These are phyloP conservation scores for Pseudogymnoascus sp. DNA, from an alignment of 2,329 filamentous ascomycete species.

Conservation along the genomic window DNA sequence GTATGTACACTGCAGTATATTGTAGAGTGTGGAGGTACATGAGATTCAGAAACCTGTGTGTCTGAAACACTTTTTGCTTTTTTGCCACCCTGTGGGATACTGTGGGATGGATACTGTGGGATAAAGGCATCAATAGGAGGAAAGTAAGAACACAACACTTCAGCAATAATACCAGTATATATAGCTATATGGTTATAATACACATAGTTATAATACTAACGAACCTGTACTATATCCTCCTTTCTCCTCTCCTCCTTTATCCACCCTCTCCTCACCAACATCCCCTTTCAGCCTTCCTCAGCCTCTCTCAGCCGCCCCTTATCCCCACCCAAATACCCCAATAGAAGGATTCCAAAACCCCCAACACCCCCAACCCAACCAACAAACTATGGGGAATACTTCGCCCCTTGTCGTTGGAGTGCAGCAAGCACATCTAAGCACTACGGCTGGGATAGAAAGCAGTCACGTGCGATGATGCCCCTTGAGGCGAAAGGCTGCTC, in stretches of 20 bases:
- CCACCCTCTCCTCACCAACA: not conserved
- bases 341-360: not conserved
- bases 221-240: not conserved
- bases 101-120: not conserved
- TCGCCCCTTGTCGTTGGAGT: not conserved
- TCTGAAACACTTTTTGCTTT: conserved; percentile 4
- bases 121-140: not conserved
- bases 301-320: conserved; percentile 2
- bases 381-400: not conserved
- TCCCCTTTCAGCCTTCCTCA: not conserved
- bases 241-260: not conserved
- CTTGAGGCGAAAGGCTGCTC: not conserved
- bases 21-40: not conserved
- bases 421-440: not conserved
- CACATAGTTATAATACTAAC: not conserved
- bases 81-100: conserved; percentile 4
- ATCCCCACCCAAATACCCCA: not conserved
- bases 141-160: no score
- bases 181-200: not conserved
- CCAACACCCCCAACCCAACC: not conserved
- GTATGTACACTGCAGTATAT: not conserved
- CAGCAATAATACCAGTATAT: not conserved
- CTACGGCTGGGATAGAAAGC: not conserved
- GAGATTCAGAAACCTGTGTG: not conserved
- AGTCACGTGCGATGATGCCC: not conserved